Conservation (phyloP, 78 protist genomes). For the Dictyostelium capitatum region DNA sequence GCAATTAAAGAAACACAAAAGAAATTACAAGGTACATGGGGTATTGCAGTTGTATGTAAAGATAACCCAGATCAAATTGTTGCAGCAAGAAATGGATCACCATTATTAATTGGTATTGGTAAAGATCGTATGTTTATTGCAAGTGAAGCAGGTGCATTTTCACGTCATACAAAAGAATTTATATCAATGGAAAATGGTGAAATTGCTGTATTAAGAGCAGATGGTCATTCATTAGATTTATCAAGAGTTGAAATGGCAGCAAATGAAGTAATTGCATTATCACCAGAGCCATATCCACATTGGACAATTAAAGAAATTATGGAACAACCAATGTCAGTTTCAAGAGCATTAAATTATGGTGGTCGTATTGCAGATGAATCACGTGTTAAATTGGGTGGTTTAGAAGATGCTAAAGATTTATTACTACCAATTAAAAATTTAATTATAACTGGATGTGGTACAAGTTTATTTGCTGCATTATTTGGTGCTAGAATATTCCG, state of each 20-base stretch:
- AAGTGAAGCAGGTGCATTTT: slow-evolving; percentile 82
- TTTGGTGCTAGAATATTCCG: slow-evolving; percentile 79
- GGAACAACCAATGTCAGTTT: slow-evolving; percentile 96
- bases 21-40: slow-evolving; percentile 86
- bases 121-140: slow-evolving; percentile 81
- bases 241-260: slow-evolving; percentile 78
- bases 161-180: slow-evolving; percentile 80
- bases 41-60: slow-evolving; percentile 71
- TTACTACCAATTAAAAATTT: slow-evolving; percentile 75
- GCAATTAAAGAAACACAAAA: slow-evolving; percentile 86
- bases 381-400: slow-evolving; percentile 90
- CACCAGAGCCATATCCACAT: slow-evolving; percentile 88
- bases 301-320: slow-evolving; percentile 98
- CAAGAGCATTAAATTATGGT: slow-evolving; percentile 86
- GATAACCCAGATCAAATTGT: slow-evolving; percentile 83
- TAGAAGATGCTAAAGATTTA: slow-evolving; percentile 73
- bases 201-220: slow-evolving; percentile 76
- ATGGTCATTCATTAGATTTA: slow-evolving; percentile 72
- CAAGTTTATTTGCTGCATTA: slow-evolving; percentile 88
- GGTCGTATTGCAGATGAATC: slow-evolving; percentile 87
- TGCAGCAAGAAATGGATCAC: slow-evolving; percentile 81
- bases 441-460: slow-evolving; percentile 95
- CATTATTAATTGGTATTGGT: slow-evolving; percentile 84
- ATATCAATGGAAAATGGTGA: slow-evolving; percentile 83
- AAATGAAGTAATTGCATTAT: slow-evolving; percentile 64